Evolutionary conservation across 768 basidiomycete species (phyloP).

Genomic region (Chalciporus pseudorubinellus): DNA sequence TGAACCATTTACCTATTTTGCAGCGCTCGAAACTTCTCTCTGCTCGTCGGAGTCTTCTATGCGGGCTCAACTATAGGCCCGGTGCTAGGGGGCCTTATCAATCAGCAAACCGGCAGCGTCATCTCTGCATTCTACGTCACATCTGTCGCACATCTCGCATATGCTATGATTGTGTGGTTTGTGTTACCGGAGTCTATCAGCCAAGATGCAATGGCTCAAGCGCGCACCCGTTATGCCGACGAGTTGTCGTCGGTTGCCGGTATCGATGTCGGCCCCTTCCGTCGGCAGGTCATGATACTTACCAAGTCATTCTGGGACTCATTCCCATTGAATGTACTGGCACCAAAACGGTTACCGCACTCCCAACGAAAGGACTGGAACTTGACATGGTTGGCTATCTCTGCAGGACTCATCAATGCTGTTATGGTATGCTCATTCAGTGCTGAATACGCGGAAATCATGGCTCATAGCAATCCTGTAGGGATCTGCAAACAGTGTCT

Average conservation of each 20-base stretch:
- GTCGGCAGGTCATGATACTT: neutral
- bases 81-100: neutral
- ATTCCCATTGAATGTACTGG: constrained; percentile 1
- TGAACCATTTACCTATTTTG: neutral
- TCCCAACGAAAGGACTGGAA: neutral
- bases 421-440: neutral
- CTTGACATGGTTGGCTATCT: constrained; percentile 1
- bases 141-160: neutral
- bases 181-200: neutral
- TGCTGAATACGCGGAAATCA: neutral
- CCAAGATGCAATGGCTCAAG: neutral
- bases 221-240: neutral
- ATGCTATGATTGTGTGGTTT: neutral
- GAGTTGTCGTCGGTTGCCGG: neutral
- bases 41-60: constrained; percentile 1
- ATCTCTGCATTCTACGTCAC: neutral
- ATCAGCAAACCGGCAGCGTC: neutral
- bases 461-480: neutral
- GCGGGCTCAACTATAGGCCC: neutral
- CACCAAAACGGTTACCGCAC: neutral
- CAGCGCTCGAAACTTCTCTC: constrained; percentile 1
- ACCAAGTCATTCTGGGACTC: constrained; percentile 3
- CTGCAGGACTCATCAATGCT: neutral
- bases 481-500: constrained; percentile 1
- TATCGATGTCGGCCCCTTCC: neutral